phyloP scores from a whole-genome alignment of 208 protist genomes.

The Crithidia thermophila region DNA sequence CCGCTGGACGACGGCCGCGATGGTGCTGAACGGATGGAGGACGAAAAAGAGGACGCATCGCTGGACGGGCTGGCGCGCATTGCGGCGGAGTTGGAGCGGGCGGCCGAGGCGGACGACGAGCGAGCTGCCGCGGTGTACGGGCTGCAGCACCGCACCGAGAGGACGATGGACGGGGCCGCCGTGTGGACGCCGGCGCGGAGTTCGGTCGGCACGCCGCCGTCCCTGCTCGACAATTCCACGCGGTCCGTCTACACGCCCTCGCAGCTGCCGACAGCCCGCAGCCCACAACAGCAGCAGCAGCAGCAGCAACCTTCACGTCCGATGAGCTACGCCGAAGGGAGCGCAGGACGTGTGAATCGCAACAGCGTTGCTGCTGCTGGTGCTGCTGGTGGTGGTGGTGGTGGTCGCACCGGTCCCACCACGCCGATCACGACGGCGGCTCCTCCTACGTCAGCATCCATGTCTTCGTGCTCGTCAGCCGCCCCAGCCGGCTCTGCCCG shows the following conservation, averaged over 20 bases:
- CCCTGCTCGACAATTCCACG: not conserved
- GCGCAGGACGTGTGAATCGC: no score
- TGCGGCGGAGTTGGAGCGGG: not conserved
- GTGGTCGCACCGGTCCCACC: no score
- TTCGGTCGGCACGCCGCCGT: not conserved
- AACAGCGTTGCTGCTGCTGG: not conserved
- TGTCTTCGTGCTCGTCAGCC: no score
- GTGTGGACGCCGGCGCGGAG: constrained; percentile 12
- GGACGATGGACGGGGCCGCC: not conserved
- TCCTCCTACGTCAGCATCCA: no score
- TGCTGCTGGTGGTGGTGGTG: no score
- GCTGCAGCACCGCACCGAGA: no score
- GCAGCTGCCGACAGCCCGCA: no score
- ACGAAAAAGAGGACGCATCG: not conserved
- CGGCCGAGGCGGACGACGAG: not conserved
- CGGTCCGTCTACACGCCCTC: constrained; percentile 2
- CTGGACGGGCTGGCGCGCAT: constrained; percentile 7
- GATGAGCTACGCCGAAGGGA: no score
- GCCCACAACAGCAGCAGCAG: not conserved
- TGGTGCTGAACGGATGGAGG: not conserved
- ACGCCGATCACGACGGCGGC: no score
- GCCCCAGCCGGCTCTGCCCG: no score
- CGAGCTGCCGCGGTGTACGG: not conserved
- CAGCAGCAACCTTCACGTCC: constrained; percentile 21
- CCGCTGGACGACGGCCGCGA: not conserved